Base-by-base conservation (phyloP, 192 early-diverging fungal genomes). In the Lobulomyces angularis region DNA sequence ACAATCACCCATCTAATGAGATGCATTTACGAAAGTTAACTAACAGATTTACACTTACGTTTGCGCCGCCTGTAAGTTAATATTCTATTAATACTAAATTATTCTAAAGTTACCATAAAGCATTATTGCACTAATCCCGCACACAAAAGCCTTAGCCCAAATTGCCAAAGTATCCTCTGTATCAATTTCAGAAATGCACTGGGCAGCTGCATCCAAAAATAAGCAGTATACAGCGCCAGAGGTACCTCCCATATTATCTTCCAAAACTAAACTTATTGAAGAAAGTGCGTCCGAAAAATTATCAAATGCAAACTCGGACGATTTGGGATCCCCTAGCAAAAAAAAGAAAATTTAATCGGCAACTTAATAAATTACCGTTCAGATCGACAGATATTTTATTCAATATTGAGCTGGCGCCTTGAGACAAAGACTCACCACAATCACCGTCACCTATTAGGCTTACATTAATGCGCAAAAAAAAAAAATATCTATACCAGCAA, bases 191-290 rank as follows among this genome's bases (percentile, higher is more conserved):
- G 45, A 61, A 4, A 81, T 43, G 17, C 69, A 64, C 50, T 65
- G 64, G 0, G 74, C 71, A 16, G 73, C 50, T 1, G 65, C 77
- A 44, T 79, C 77, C 11, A 83, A 56, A 61, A 82, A 81, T 25
- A 76, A 61, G 51, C 85, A 87, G 55, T 83, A 82, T 37, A 89
- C 65, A 27, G 75, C 81, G 12, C 82, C 83, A 0, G 74, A 76
- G 1, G 80, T 84, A 9, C 86, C 86, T 1, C 84, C 84, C 77
- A 84, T 86, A 3, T 64, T 55, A 14, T 67, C 64, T 37, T 88
- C 86, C 14, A 88, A 58, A 17, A 82, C 51, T 14, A 65, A 63
- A 21, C 78, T 79, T 7, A 88, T 67, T 12, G 47, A 50, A 9
- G 58, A 64, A 37, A 83, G 38, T 0, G 80, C 67, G 1, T 59